phyloP scores from a whole-genome alignment of 768 basidiomycete species.

The Rhodotorula paludigena region DNA sequence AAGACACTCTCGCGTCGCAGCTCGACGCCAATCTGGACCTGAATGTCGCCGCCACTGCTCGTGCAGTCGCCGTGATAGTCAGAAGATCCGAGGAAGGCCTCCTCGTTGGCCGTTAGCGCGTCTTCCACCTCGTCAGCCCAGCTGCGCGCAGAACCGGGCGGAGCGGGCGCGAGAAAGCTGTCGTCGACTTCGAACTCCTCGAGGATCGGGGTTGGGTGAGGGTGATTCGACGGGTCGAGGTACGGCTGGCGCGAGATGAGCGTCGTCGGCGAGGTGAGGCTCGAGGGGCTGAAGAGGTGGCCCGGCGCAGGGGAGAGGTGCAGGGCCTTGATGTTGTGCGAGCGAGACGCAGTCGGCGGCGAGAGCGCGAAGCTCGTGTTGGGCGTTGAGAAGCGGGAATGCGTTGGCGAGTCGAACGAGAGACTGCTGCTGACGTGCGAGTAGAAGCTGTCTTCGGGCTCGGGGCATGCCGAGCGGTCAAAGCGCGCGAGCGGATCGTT shows the following conservation, averaged over 20 bases:
- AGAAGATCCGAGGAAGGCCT: not conserved
- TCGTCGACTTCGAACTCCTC: conserved; percentile 4
- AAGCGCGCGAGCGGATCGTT: not conserved
- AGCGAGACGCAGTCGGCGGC: not conserved
- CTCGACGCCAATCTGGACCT: not conserved
- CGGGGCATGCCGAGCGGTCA: conserved; percentile 20
- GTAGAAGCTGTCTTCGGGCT: conserved; percentile 30
- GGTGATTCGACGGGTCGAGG: not conserved
- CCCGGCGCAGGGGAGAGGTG: not conserved
- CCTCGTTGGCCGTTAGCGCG: not conserved
- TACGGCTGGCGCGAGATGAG: conserved; percentile 5
- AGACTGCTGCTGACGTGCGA: not conserved
- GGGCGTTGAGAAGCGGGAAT: conserved; percentile 3
- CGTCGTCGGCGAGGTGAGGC: not conserved
- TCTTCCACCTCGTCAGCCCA: conserved; percentile 1
- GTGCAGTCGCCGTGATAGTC: not conserved
- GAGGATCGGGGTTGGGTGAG: not conserved
- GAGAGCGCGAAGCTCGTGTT: conserved; percentile 1
- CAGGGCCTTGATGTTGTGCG: not conserved
- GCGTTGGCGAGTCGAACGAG: not conserved
- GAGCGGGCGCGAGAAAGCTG: not conserved
- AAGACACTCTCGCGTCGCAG: not conserved
- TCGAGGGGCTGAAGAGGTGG: not conserved
- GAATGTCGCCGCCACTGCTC: not conserved
- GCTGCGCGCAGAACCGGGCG: not conserved